Conservation (phyloP, 306 rosid species). For the Amphicarpaea edgeworthii region DNA sequence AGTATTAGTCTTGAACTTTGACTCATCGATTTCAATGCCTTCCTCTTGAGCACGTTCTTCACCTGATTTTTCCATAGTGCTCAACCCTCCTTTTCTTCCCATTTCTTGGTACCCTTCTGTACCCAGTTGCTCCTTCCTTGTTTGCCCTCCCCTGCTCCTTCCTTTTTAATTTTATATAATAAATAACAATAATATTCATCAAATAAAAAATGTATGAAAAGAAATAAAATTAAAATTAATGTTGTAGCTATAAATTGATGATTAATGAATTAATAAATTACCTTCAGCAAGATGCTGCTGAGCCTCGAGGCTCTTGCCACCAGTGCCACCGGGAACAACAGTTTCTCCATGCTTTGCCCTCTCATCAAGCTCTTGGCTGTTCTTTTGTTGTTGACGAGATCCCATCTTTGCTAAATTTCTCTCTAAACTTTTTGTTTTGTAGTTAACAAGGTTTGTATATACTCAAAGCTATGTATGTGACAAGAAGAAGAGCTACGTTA, state of each 20-base stretch:
- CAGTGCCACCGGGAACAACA: constrained; percentile 87
- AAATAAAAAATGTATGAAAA: not conserved
- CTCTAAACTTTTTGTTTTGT: not conserved
- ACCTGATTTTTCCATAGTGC: constrained; percentile 66
- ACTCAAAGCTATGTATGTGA: constrained; percentile 15
- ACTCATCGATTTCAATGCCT: constrained; percentile 65
- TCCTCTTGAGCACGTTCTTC: constrained; percentile 68
- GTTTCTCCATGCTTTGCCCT: constrained; percentile 79
- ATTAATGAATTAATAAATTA: too few relatives aligned
- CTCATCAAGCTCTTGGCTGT: constrained; percentile 58
- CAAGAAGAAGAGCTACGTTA: not conserved
- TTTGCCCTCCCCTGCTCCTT: constrained; percentile 70
- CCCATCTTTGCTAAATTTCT: constrained; percentile 49
- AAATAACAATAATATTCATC: not conserved
- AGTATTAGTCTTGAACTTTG: too few relatives aligned
- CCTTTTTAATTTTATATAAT: constrained; percentile 2
- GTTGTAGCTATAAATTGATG: not conserved
- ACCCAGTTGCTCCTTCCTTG: constrained; percentile 72
- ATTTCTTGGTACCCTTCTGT: constrained; percentile 64
- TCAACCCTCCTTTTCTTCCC: constrained; percentile 77
- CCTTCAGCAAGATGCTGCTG: constrained; percentile 89
- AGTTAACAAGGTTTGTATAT: too few relatives aligned
- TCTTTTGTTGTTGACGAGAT: constrained; percentile 53
- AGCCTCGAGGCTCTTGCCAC: constrained; percentile 85
- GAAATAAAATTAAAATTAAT: too few relatives aligned